These are phyloP conservation scores for Schizophyllum commune DNA, from an alignment of 1,284 basidiomycete species.

Conservation along the genomic window DNA sequence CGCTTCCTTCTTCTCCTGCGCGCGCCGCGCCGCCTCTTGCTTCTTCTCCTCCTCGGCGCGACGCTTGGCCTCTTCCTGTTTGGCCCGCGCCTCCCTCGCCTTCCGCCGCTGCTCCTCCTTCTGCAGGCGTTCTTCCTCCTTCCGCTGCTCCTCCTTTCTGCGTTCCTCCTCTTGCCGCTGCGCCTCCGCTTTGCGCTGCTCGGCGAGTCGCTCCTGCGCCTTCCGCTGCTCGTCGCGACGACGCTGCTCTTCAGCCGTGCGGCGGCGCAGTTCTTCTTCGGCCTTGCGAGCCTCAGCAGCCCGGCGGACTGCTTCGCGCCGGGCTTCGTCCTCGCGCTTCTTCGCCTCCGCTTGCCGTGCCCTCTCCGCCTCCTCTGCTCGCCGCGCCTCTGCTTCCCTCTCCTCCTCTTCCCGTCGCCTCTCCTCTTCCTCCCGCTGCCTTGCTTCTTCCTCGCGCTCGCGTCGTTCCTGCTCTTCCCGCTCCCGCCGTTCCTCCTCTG, in stretches of 20 bases:
- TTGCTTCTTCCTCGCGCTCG: neutral
- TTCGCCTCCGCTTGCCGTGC: neutral
- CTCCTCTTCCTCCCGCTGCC: no score
- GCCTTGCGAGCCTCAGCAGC: neutral
- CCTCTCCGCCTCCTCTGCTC: neutral
- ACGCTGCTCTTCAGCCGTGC: neutral
- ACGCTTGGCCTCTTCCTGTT: constrained; percentile 1
- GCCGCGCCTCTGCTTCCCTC: neutral
- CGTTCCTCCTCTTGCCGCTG: constrained; percentile 9
- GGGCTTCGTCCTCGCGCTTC: neutral
- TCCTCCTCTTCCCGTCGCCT: neutral
- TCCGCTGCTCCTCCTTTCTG: constrained; percentile 6
- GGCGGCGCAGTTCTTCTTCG: neutral
- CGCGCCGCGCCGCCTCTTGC: no score
- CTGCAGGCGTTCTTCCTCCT: neutral
- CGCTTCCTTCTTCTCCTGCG: no score
- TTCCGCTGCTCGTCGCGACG: neutral
- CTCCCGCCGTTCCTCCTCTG: neutral
- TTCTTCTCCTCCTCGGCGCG: neutral
- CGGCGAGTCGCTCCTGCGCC: neutral
- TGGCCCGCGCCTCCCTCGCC: constrained; percentile 1
- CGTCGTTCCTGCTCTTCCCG: neutral
- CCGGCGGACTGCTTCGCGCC: no score
- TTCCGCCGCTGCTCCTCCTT: constrained; percentile 1
- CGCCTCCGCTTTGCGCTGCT: constrained; percentile 3